These are phyloP conservation scores for Albugo laibachii DNA, from an alignment of 352 stramenopile species.

Conservation along the genomic window DNA sequence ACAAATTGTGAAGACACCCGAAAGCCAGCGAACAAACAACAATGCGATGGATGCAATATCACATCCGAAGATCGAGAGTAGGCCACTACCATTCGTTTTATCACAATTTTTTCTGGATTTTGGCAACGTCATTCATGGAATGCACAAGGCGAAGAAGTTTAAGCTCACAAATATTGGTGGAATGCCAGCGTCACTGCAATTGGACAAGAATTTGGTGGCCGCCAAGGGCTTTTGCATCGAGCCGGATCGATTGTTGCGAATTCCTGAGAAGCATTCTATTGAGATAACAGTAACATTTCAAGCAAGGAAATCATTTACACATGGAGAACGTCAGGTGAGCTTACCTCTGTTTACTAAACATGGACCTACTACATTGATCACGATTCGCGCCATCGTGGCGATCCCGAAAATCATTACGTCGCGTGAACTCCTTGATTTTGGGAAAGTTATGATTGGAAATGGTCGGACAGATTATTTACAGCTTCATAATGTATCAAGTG, in stretches of 20 bases:
- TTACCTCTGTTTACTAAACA: slow-evolving; percentile 83
- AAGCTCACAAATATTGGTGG: slow-evolving; percentile 81
- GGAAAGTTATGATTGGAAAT: slow-evolving; percentile 72
- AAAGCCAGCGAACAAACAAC: neutral
- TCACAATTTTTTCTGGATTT: slow-evolving; percentile 87
- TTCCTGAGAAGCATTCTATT: slow-evolving; percentile 76
- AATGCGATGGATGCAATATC: neutral
- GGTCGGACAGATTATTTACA: slow-evolving; percentile 79
- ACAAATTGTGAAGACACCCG: neutral
- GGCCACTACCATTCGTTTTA: slow-evolving; percentile 44
- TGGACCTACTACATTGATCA: slow-evolving; percentile 67
- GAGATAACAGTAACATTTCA: slow-evolving; percentile 86
- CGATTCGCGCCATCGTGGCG: slow-evolving; percentile 78
- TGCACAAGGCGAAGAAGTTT: slow-evolving; percentile 85
- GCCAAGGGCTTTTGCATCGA: slow-evolving; percentile 82
- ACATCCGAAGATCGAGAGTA: neutral
- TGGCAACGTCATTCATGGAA: slow-evolving; percentile 83
- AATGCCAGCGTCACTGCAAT: slow-evolving; percentile 67
- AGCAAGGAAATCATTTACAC: slow-evolving; percentile 60
- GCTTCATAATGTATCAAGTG: slow-evolving; percentile 78
- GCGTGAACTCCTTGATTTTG: slow-evolving; percentile 78
- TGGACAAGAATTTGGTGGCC: slow-evolving; percentile 84
- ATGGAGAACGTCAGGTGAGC: slow-evolving; percentile 59
- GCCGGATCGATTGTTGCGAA: slow-evolving; percentile 82
- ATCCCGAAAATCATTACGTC: slow-evolving; percentile 80